Base-by-base conservation (phyloP, 1,139 yeast genomes). In the Zygosaccharomyces sapae region DNA sequence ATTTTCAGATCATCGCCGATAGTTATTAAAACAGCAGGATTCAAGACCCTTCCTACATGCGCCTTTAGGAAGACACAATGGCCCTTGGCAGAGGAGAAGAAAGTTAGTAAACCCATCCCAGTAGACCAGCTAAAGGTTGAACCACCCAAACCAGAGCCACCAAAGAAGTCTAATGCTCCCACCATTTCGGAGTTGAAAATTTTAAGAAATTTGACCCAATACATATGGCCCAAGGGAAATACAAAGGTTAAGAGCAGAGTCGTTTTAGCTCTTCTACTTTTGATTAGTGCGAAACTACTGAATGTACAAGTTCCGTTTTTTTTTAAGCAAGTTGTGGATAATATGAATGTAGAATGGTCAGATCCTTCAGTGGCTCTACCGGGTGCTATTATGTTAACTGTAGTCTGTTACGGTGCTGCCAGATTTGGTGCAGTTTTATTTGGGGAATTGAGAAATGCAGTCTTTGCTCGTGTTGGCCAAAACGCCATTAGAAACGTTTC, bases 241-340 rank as follows among this genome's bases (percentile, higher is more conserved):
- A 71, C 77, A 4, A 75, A 82, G 44, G 88, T 87, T 53, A 85
- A 81, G 62, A 61, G 79, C 33, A 72, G 99, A 42, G 98, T 92
- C 0, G 68, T 85, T 0, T 56, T 85, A 6, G 97, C 98, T 0
- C 65, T 92, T 22, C 61, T 81, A 0, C 68, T 92, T 46, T 74
- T 92, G 53, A 77, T 94, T 5, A 81, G 81, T 0, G 86, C 97
- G 24, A 92, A 92, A 65, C 62, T 92, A 5, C 72, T 92, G 41
- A 94, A 90, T 65, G 96, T 92, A 4, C 96, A 92, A 65, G 98
- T 92, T 3, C 99, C 99, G 0, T 89, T 92, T 61, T 88, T 80
- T 67, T 92, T 92, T 75, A 94, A 92, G 62, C 76, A 79, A 39
- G 90, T 89, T 45, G 82, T 92, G 41, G 98, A 92, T 69, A 79